Evolutionary conservation across 2,329 filamentous ascomycete genomes (phyloP), one percentile per base, ranked within the genome.

Genomic region (Trichoderma polysporum): DNA sequence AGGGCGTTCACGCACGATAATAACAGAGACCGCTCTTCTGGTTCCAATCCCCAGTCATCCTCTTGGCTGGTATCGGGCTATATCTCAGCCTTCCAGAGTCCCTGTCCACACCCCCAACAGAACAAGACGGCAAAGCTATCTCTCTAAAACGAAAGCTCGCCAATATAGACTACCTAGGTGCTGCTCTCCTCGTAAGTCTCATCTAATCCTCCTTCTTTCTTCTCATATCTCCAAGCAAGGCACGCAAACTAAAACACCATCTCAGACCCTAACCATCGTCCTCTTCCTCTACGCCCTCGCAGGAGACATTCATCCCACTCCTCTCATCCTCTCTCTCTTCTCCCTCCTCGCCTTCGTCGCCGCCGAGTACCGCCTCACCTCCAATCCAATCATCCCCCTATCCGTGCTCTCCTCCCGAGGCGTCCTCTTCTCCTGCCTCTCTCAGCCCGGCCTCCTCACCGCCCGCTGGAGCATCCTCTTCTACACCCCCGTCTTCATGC

Each of bases 381-480:
- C 78, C 1, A 89, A 93, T 47, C 92, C 93, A 3, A 88, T 96
- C 74, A 89, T 96, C 59, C 92, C 92, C 1, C 79, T 94, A 57
- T 77, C 84, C 1, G 83, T 95, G 1, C 84, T 96, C 31, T 85
- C 83, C 60, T 92, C 89, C 12, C 86, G 90, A 31, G 90, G 89
- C 33, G 87, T 91, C 1, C 80, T 94, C 3, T 79, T 94, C 25
- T 90, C 90, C 1, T 94, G 92, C 74, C 73, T 94, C 25, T 85
- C 89, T 1, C 91, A 93, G 58, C 83, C 94, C 0, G 88, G 90
- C 22, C 85, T 93, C 75, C 94, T 96, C 91, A 88, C 91, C 74
- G 85, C 90, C 2, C 89, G 93, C 66, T 96, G 92, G 92, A 85
- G 84, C 7, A 84, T 96, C 2, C 82, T 96, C 8, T 95, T 93